Base-by-base conservation (phyloP, 2,329 filamentous ascomycete genomes). In the Phyllosticta citriasiana region DNA sequence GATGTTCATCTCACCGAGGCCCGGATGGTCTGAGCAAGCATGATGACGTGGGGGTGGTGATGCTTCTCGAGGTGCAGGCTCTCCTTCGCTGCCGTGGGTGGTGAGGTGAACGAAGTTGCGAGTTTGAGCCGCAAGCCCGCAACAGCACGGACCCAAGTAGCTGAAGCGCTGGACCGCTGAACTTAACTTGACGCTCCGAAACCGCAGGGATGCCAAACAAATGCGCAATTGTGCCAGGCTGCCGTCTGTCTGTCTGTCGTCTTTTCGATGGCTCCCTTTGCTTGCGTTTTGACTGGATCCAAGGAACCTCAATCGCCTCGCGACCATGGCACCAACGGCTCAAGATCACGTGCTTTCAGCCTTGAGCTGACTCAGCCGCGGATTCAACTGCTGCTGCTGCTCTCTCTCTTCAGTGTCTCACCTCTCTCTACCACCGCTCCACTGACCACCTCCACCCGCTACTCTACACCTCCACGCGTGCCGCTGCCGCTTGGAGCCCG, bases 21-120 rank as follows among this genome's bases (percentile, higher is more conserved):
- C 77, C 82, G 80, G 76, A 84, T 76, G 73, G 82, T 80, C 75
- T 84, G 81, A 71, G 80, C 81, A 77, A 84, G 77, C 82, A 84
- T 84, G 74, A 66, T 74, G 72, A 68, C 68, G 55, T 33, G 67
- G 74, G 71, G 69, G 51, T 55, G 60, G 55, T 57, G 60, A 55
- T 62, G 60, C 60, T 57, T 62, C 52, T 57, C 50, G 19, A 51
- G 60, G 53, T 62, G 60, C 51, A 57, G 56, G 14, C 12, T 47
- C 40, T 47, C 16, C 55, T 62, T 52, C 60, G 60, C 54, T 55
- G 60, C 53, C 68, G 70, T 62, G 63, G 63, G 62, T 54, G 47
- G 55, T 53, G 26, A 57, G 27, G 55, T 65, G 52, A 40, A 24
- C 26, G 52, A 62, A 53, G 57, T 62, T 55, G 60, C 58, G 58